Percentiles rank a stretch among this genome's conserved stretches.
These are phyloP conservation scores for Linnemannia schmuckeri DNA, from an alignment of 192 early-diverging fungal species.

Conservation along the genomic window DNA sequence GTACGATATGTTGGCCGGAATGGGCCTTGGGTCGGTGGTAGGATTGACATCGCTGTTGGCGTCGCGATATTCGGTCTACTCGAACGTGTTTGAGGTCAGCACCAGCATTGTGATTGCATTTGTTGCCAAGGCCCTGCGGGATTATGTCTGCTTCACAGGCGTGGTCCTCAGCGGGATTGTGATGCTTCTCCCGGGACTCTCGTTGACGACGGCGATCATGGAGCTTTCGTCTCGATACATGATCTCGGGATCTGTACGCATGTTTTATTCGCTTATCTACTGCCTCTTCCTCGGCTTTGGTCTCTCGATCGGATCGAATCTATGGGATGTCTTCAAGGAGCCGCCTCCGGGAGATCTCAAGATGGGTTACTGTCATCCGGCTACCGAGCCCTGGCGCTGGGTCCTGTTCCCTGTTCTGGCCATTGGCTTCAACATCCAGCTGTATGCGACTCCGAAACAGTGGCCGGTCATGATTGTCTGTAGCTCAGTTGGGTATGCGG, in stretches of 20 bases:
- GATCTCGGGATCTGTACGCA: slow-evolving; percentile 86
- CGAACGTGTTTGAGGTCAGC: slow-evolving; percentile 79
- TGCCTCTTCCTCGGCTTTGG: slow-evolving; percentile 86
- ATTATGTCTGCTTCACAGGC: slow-evolving; percentile 75
- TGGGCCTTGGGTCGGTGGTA: slow-evolving; percentile 60
- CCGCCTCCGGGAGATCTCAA: slow-evolving; percentile 50
- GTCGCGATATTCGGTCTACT: slow-evolving; percentile 69
- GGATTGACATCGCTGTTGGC: slow-evolving; percentile 71
- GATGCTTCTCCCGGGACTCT: slow-evolving; percentile 78
- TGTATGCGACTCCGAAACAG: slow-evolving; percentile 45
- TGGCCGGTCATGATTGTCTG: slow-evolving; percentile 57
- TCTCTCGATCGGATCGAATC: slow-evolving; percentile 69
- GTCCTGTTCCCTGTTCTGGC: slow-evolving; percentile 51
- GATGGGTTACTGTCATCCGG: slow-evolving; percentile 46
- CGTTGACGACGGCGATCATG: slow-evolving; percentile 89
- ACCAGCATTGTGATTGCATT: slow-evolving; percentile 75
- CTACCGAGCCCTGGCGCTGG: slow-evolving; percentile 53
- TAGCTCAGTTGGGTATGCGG: slow-evolving; percentile 50
- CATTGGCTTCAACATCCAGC: slow-evolving; percentile 43
- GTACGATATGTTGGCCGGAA: slow-evolving; percentile 65
- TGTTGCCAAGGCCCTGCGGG: slow-evolving; percentile 68
- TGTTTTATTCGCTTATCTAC: slow-evolving; percentile 86
- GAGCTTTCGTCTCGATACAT: slow-evolving; percentile 90
- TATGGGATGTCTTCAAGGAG: slow-evolving; percentile 47
- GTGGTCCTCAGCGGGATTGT: slow-evolving; percentile 71